phyloP scores from a whole-genome alignment of 2,329 filamentous ascomycete species.

The Tolypocladium ophioglossoides region DNA sequence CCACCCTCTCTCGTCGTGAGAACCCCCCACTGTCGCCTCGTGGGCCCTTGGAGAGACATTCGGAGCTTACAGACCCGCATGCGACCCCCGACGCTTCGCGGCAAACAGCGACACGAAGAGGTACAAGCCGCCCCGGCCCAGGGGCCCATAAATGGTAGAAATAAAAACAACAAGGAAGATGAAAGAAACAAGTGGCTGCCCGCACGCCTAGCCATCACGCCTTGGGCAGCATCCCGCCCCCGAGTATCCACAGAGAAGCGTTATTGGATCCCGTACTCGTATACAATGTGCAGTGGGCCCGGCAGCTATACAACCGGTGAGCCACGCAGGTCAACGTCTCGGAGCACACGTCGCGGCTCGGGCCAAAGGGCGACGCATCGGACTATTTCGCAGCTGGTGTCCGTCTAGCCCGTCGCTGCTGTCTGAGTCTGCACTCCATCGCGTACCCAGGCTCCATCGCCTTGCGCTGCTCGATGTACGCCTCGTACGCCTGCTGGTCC shows the following conservation, averaged over 20 bases:
- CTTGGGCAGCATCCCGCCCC: no score
- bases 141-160: neutral
- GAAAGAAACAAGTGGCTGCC: neutral
- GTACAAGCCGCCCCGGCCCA: neutral
- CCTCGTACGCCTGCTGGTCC: slow-evolving; percentile 35
- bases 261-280: no score
- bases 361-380: neutral
- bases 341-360: neutral
- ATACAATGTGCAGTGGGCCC: neutral
- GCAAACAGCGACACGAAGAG: neutral
- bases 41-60: no score
- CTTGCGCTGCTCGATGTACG: slow-evolving; percentile 38
- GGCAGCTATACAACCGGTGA: neutral
- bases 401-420: slow-evolving; percentile 26
- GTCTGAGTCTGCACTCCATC: slow-evolving; percentile 31
- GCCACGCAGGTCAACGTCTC: no score
- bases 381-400: neutral
- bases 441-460: slow-evolving; percentile 37
- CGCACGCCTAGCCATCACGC: no score
- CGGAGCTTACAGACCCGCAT: neutral
- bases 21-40: neutral
- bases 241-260: neutral
- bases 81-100: neutral
- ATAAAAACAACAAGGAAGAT: neutral
- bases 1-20: neutral